Conservation (phyloP, 345 rosid species). For the Xanthoceras sorbifolium region DNA sequence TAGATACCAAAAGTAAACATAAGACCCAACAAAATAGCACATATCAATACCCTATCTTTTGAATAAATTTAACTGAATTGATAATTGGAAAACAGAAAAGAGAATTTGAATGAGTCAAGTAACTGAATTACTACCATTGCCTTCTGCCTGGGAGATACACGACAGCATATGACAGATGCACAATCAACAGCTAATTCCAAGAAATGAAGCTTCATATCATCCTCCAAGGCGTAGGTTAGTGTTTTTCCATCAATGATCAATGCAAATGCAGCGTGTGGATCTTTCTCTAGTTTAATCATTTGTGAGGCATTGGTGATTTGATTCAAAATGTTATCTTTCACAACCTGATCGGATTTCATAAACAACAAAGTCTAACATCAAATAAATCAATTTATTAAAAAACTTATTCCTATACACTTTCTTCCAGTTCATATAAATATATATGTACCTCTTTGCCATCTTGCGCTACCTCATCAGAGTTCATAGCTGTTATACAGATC, state of each 20-base stretch:
- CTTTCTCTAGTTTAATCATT: slow-evolving; percentile 86
- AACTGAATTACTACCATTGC: slow-evolving; percentile 63
- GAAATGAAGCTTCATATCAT: slow-evolving; percentile 81
- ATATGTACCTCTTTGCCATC: slow-evolving; percentile 62
- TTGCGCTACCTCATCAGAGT: slow-evolving; percentile 50
- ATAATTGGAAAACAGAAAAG: not conserved
- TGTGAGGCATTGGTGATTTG: slow-evolving; percentile 86
- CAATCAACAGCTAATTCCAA: slow-evolving; percentile 86
- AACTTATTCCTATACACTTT: slow-evolving; percentile 14
- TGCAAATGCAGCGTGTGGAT: slow-evolving; percentile 93
- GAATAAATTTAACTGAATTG: not conserved
- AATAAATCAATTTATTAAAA: slow-evolving; percentile 19
- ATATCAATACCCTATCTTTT: not conserved
- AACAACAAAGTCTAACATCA: slow-evolving; percentile 28
- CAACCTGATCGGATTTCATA: slow-evolving; percentile 52
- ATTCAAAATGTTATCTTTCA: slow-evolving; percentile 65
- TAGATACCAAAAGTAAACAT: slow-evolving; percentile 29
- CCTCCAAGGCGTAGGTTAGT: slow-evolving; percentile 74
- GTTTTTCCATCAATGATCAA: slow-evolving; percentile 92
- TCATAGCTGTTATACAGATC: slow-evolving; percentile 62
- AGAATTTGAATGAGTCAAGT: slow-evolving; percentile 1
- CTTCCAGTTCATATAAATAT: slow-evolving; percentile 8
- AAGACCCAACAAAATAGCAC: slow-evolving; percentile 1
- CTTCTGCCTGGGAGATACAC: slow-evolving; percentile 98
- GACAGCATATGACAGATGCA: slow-evolving; percentile 97